Percentiles rank a stretch among this genome's conserved stretches.
phyloP scores from a whole-genome alignment of 306 rosid species.

The Dryas octopetala region DNA sequence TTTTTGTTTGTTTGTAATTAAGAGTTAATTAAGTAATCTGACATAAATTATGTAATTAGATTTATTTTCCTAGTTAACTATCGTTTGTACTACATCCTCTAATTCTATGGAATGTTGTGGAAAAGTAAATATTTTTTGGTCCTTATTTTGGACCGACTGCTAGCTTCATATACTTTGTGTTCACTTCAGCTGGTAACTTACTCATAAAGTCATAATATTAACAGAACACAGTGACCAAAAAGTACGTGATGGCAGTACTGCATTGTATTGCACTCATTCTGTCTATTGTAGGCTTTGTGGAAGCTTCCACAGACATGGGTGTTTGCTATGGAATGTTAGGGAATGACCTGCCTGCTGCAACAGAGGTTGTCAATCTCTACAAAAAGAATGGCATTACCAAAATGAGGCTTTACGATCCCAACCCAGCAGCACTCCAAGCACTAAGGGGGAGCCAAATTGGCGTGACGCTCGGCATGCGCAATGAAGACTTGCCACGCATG shows the following conservation, averaged over 20 bases:
- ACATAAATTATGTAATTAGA: too few species aligned
- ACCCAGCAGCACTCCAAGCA: conserved; percentile 17
- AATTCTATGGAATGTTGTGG: too few species aligned
- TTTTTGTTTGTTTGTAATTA: too few species aligned
- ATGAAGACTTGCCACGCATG: conserved; percentile 10
- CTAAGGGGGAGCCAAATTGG: conserved; percentile 15
- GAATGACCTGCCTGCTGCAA: conserved; percentile 23
- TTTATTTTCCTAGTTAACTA: too few species aligned
- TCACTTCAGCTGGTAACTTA: too few species aligned
- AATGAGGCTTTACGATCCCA: conserved; percentile 32
- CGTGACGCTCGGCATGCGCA: conserved; percentile 9
- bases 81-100: too few species aligned
- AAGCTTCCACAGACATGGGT: conserved; percentile 10
- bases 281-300: neutral
- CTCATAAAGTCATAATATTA: too few species aligned
- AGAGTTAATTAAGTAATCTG: too few species aligned
- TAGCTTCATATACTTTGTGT: too few species aligned
- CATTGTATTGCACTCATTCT: neutral
- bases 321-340: conserved; percentile 23
- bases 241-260: neutral
- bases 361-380: conserved; percentile 25
- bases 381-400: conserved; percentile 9
- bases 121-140: too few species aligned
- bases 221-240: too few species aligned
- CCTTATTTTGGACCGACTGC: too few species aligned